Conservation (phyloP, 257 asterid species). For the Solanum microdontum region DNA sequence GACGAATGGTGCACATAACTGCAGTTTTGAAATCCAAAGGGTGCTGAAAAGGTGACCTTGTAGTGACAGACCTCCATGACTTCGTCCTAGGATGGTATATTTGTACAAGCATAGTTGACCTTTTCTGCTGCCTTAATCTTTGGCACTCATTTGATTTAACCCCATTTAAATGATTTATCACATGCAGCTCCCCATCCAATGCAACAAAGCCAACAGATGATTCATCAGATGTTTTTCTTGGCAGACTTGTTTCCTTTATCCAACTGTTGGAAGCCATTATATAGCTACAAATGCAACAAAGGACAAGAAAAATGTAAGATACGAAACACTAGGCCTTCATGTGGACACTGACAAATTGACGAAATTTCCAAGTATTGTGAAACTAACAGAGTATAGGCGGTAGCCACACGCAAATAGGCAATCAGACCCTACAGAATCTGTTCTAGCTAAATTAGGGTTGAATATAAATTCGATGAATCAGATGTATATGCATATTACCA, state of each 20-base stretch:
- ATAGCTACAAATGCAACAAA: conserved; percentile 30
- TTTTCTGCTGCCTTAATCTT: conserved; percentile 44
- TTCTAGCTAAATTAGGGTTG: background rate
- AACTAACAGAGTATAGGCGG: background rate
- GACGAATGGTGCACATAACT: conserved; percentile 54
- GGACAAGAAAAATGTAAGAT: background rate
- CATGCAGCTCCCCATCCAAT: conserved; percentile 60
- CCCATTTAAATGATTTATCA: conserved; percentile 32
- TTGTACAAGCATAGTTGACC: conserved; percentile 51
- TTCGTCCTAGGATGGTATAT: conserved; percentile 61
- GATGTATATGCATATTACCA: background rate
- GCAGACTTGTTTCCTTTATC: conserved; percentile 58
- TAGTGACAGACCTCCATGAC: conserved; percentile 48
- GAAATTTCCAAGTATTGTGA: background rate
- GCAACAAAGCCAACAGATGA: conserved; percentile 67
- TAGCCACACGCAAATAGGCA: background rate
- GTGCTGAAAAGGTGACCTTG: conserved; percentile 52
- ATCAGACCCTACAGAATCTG: background rate
- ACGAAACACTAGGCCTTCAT: background rate
- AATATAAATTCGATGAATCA: background rate
- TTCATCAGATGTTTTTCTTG: conserved; percentile 42
- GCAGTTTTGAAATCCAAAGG: conserved; percentile 64
- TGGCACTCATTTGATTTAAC: conserved; percentile 21
- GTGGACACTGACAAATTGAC: background rate
- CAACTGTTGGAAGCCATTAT: conserved; percentile 47